Conservation (phyloP, 805 yeast species). For the Candida saitoana region DNA sequence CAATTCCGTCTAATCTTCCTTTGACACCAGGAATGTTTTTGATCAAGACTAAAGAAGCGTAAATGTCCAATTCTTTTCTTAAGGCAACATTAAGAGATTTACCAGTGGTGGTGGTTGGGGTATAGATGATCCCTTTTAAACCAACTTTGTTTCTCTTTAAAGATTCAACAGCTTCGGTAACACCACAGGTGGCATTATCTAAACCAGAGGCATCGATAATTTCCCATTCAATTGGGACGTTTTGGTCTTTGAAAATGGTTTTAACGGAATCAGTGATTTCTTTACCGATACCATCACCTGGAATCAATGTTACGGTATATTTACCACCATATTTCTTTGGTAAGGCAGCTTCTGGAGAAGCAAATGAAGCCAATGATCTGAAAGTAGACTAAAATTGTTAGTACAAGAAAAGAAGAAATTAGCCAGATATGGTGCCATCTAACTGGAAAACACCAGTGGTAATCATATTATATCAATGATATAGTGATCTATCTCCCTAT, state of each 20-base stretch:
- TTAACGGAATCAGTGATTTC: conserved; percentile 93
- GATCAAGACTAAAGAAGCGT: conserved; percentile 90
- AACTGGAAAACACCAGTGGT: no score
- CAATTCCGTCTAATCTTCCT: conserved; percentile 83
- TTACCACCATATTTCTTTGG: conserved; percentile 94
- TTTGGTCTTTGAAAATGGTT: conserved; percentile 80
- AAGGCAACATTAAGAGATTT: conserved; percentile 93
- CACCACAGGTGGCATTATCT: conserved; percentile 57
- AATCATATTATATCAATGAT: no score
- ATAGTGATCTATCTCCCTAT: no score
- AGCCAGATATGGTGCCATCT: no score
- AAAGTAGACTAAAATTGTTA: conserved; percentile 30
- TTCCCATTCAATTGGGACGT: conserved; percentile 94
- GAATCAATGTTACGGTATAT: conserved; percentile 89
- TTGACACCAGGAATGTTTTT: conserved; percentile 92
- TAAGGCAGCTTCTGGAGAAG: conserved; percentile 58
- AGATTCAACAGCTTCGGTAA: conserved; percentile 82
- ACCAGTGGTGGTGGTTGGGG: conserved; percentile 73
- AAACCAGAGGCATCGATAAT: conserved; percentile 42
- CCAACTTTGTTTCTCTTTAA: conserved; percentile 96
- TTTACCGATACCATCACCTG: conserved; percentile 98
- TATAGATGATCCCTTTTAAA: conserved; percentile 91
- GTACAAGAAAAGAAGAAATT: conserved; percentile 13
- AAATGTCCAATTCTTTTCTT: conserved; percentile 93
- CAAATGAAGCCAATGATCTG: conserved; percentile 52